A percentile compares a stretch with the other conserved stretches of the same genome.
phyloP scores from a whole-genome alignment of 129 eudicot species.

The Saposhnikovia divaricata region DNA sequence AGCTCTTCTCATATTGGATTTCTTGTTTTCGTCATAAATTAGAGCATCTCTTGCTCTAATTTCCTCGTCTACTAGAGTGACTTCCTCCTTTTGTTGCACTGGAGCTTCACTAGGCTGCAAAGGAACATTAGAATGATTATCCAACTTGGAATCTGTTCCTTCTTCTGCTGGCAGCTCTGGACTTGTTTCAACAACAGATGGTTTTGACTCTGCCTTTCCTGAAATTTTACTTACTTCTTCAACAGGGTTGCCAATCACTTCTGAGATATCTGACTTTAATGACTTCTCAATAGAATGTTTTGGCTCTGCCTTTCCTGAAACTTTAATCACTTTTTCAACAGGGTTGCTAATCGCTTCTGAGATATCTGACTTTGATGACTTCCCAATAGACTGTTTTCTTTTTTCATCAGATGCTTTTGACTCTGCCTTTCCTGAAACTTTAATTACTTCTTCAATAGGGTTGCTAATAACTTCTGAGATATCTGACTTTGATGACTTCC shows the following conservation, averaged over 20 bases:
- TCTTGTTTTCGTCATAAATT: neutral
- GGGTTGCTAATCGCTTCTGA: neutral
- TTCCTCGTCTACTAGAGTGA: neutral
- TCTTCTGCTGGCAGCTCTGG: conserved; percentile 1
- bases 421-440: too few species aligned
- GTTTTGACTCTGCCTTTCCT: neutral
- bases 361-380: neutral
- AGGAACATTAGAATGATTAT: neutral
- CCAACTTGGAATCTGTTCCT: neutral
- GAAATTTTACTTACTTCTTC: too few species aligned
- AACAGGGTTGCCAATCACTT: too few species aligned
- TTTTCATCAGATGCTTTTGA: neutral
- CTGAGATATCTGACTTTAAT: too few species aligned
- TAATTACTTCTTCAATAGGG: too few species aligned
- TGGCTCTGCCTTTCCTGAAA: neutral
- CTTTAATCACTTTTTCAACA: neutral
- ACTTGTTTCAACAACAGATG: conserved; percentile 6
- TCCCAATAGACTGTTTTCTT: neutral
- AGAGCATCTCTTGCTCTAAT: neutral
- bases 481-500: too few species aligned
- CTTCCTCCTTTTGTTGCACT: neutral
- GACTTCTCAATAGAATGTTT: too few species aligned
- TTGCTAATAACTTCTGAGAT: too few species aligned
- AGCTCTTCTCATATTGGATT: conserved; percentile 4
- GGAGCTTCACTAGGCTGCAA: conserved; percentile 4